phyloP scores from a whole-genome alignment of 75 land plant species.

The Picea glauca region DNA sequence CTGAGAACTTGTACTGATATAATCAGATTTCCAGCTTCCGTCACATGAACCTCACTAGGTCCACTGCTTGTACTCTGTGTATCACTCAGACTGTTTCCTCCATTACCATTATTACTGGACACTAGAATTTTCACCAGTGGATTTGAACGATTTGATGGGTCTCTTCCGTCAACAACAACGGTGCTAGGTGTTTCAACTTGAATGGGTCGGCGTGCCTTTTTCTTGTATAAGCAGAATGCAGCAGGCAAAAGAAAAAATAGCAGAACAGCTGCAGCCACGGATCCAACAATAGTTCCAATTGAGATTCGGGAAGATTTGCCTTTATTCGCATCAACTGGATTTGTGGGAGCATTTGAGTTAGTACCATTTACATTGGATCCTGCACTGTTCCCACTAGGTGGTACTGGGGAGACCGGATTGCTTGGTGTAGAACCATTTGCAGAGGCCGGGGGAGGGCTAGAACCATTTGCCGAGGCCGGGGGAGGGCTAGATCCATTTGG shows the following conservation, averaged over 20 bases:
- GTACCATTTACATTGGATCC: neutral
- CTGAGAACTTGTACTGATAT: constrained; percentile 84
- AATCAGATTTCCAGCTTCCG: constrained; percentile 80
- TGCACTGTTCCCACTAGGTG: constrained; percentile 12
- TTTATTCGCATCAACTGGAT: neutral
- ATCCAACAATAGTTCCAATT: constrained; percentile 29
- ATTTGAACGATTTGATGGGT: constrained; percentile 50
- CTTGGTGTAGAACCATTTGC: constrained; percentile 6
- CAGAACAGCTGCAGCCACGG: constrained; percentile 26
- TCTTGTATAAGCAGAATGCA: constrained; percentile 23
- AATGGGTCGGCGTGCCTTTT: constrained; percentile 14
- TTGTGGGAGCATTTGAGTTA: constrained; percentile 9
- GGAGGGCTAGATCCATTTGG: constrained; percentile 9
- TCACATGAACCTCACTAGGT: constrained; percentile 50
- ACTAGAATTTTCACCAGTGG: constrained; percentile 54
- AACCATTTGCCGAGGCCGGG: neutral
- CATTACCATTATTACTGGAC: constrained; percentile 29
- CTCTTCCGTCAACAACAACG: constrained; percentile 46
- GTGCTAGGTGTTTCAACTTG: constrained; percentile 25
- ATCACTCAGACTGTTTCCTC: constrained; percentile 15
- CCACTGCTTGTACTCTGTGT: constrained; percentile 29
- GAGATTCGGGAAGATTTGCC: constrained; percentile 11
- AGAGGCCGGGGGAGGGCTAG: constrained; percentile 11
- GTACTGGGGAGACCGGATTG: neutral
- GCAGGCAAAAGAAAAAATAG: constrained; percentile 10